Evolutionary conservation across 2,329 filamentous ascomycete species (phyloP), one percentile per base, ranked within the genome.

Genomic region (Didymella lethalis): DNA sequence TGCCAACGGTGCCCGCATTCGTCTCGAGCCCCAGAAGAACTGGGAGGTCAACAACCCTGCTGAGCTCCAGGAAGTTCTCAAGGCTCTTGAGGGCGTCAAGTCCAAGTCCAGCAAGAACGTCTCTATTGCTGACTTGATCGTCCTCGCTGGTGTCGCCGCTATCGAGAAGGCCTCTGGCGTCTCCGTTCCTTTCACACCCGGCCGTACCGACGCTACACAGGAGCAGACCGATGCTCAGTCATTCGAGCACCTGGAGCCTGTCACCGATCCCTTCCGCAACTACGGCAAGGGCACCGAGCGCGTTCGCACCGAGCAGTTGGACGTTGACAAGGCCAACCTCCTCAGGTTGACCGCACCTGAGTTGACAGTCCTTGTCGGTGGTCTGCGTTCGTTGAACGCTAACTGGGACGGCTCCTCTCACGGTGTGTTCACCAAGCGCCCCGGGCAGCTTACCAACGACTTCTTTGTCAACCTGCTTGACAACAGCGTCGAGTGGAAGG

Each of bases 401-500:
- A 93, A 93, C 82, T 91, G 82, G 63, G 89, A 93, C 67, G 87
- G 87, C 41, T 91, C 89, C 0, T 73, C 80, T 25, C 77, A 85
- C 57, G 90, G 90, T 59, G 83, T 93, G 57, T 82, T 93, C 71
- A 93, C 90, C 56, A 82, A 83, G 66, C 82, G 81, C 7, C 88
- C 89, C 0, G 90, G 90, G 41, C 78, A 85, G 66, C 82, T 93
- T 68, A 90, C 87, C 71, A 92, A 90, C 77, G 90, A 93, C 79
- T 93, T 92, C 84, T 93, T 93, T 72, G 84, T 91, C 77, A 92
- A 93, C 80, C 82, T 93, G 1, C 84, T 93, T 25, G 89, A 92
- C 70, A 85, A 83, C 69, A 80, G 78, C 75, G 90, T 84, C 7
- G 81, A 78, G 23, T 93, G 90, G 90, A 86, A 86, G 79, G 69